Percentiles rank a stretch among this genome's conserved stretches.
Conservation (phyloP, 2,329 filamentous ascomycete genomes). For the Fusarium sp. region DNA sequence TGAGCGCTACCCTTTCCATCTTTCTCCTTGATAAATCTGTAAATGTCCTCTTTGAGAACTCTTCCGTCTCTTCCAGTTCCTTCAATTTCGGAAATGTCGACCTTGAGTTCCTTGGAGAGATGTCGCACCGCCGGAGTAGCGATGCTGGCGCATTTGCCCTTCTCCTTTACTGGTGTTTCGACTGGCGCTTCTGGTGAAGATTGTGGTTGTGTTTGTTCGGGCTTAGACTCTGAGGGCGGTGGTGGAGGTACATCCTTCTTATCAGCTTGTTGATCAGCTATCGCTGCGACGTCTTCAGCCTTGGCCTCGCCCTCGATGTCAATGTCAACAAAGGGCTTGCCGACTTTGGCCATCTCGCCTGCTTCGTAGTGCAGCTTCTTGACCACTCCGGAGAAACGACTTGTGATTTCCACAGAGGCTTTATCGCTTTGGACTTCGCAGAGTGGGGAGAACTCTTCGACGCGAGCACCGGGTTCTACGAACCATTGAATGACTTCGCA, state of each 20-base stretch:
- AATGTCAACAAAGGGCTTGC: slow-evolving; percentile 93
- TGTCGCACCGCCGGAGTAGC: slow-evolving; percentile 95
- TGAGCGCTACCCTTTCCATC: slow-evolving; percentile 52
- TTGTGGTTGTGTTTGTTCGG: slow-evolving; percentile 27
- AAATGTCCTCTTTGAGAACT: slow-evolving; percentile 92
- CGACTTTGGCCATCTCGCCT: slow-evolving; percentile 95
- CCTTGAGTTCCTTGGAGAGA: slow-evolving; percentile 80
- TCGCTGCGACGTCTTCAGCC: slow-evolving; percentile 52
- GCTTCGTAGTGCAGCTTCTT: slow-evolving; percentile 97
- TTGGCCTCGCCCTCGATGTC: slow-evolving; percentile 84
- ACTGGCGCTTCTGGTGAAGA: slow-evolving; percentile 4
- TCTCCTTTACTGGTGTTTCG: slow-evolving; percentile 49
- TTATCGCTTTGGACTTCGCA: slow-evolving; percentile 99
- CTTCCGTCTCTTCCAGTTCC: slow-evolving; percentile 93
- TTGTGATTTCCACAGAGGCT: slow-evolving; percentile 90
- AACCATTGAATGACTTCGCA: slow-evolving; percentile 99
- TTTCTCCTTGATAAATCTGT: slow-evolving; percentile 72
- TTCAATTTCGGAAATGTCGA: slow-evolving; percentile 81
- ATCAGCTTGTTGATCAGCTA: slow-evolving; percentile 51
- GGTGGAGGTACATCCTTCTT: slow-evolving; percentile 46
- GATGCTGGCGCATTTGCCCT: slow-evolving; percentile 76
- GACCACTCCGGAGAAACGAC: slow-evolving; percentile 92
- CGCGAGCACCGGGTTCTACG: slow-evolving; percentile 91
- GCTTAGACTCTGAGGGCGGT: slow-evolving; percentile 24
- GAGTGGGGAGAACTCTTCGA: slow-evolving; percentile 97